Evolutionary conservation across 805 yeast species (phyloP).

Genomic region (Saccharomycopsis guyanensis): DNA sequence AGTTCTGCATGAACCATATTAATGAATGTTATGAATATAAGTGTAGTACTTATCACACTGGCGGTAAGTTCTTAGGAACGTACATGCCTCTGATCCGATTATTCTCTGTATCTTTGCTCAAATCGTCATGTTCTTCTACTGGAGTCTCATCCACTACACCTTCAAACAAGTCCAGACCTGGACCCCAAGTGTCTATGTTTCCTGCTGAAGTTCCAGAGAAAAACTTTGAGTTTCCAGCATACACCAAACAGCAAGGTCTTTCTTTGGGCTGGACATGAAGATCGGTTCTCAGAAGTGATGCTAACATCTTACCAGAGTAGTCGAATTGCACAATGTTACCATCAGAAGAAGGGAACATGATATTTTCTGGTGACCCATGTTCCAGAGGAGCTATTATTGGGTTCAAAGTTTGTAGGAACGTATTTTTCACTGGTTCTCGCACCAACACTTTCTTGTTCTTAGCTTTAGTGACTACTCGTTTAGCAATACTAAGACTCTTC

Average conservation of each 20-base stretch:
- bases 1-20: background rate
- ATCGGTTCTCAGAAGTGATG: background rate
- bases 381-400: constrained; percentile 32
- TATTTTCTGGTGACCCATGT: constrained; percentile 31
- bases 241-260: constrained; percentile 45
- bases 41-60: too few relatives aligned
- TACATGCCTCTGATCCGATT: constrained; percentile 17
- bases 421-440: constrained; percentile 1
- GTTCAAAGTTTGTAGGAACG: constrained; percentile 42
- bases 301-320: constrained; percentile 9
- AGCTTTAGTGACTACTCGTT: background rate
- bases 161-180: constrained; percentile 23
- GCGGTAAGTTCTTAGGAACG: too few relatives aligned
- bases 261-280: constrained; percentile 22
- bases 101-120: constrained; percentile 8
- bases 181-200: constrained; percentile 51
- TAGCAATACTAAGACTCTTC: background rate
- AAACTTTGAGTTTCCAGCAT: constrained; percentile 41
- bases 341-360: constrained; percentile 65
- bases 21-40: too few relatives aligned
- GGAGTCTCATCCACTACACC: constrained; percentile 11
- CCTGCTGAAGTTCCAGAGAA: constrained; percentile 65
- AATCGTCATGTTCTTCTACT: constrained; percentile 7
- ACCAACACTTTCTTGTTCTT: background rate
- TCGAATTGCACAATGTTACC: constrained; percentile 61